Conservation (phyloP, 2,329 filamentous ascomycete species). For the Penicillium glabrum region DNA sequence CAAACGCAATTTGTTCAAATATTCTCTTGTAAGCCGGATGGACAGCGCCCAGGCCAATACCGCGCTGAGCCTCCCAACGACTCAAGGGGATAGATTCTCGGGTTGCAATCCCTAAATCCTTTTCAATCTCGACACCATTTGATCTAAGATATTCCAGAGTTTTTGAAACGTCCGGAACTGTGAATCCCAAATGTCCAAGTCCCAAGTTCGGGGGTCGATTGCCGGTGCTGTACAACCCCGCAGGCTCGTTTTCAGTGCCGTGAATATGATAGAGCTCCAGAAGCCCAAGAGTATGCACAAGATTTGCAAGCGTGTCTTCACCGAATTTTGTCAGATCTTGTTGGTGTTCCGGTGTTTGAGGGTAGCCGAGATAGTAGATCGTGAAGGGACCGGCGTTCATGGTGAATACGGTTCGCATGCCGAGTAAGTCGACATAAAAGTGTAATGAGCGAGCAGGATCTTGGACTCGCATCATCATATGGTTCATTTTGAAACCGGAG, state of each 20-base stretch:
- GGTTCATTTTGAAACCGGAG: background rate
- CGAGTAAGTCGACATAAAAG: background rate
- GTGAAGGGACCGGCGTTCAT: background rate
- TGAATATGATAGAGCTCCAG: constrained; percentile 1
- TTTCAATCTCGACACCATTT: background rate
- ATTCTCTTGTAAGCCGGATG: background rate
- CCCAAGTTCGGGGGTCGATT: background rate
- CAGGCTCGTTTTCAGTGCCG: background rate
- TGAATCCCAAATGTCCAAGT: background rate
- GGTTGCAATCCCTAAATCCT: background rate
- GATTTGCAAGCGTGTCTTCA: background rate
- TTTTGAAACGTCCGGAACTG: background rate
- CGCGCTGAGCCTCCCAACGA: background rate
- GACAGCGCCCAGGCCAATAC: background rate
- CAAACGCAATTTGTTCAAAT: background rate
- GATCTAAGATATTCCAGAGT: background rate
- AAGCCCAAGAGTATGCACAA: background rate
- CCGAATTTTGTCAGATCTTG: background rate
- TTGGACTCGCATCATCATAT: background rate
- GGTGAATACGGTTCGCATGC: background rate
- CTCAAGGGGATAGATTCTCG: background rate
- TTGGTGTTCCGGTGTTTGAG: background rate
- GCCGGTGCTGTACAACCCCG: background rate
- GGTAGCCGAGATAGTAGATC: constrained; percentile 1
- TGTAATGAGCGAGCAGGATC: background rate